These are phyloP conservation scores for Byssochlamys sp. DNA, from an alignment of 2,329 filamentous ascomycete species.

Conservation along the genomic window DNA sequence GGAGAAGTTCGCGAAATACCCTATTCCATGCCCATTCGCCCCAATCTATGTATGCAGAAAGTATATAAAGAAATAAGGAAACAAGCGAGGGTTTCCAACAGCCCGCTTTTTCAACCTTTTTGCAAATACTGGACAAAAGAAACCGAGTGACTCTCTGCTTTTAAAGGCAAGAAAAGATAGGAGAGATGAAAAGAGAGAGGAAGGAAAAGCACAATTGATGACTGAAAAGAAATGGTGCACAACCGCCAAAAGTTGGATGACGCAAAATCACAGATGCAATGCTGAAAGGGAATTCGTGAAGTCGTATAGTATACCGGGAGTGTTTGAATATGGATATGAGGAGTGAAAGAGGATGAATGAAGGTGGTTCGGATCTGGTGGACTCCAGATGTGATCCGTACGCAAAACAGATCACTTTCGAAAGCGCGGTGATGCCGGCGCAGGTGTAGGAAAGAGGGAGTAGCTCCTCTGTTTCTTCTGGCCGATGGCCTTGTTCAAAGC, in stretches of 20 bases:
- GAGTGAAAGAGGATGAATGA: conserved; percentile 1
- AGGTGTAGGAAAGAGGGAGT: conserved; percentile 33
- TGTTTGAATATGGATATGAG: conserved; percentile 5
- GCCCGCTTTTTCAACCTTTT: background rate
- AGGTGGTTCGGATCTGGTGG: background rate
- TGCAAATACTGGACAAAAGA: background rate
- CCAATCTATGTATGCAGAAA: conserved; percentile 11
- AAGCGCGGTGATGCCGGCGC: conserved; percentile 1
- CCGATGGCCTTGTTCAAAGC: conserved; percentile 15
- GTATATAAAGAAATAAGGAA: conserved; percentile 8
- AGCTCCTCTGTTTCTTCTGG: conserved; percentile 30
- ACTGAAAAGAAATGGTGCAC: conserved; percentile 1
- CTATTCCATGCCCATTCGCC: background rate
- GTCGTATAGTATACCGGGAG: conserved; percentile 12
- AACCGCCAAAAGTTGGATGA: conserved; percentile 3
- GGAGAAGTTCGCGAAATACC: conserved; percentile 9
- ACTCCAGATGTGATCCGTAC: conserved; percentile 1
- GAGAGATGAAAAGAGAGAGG: conserved; percentile 1
- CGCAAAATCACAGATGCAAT: conserved; percentile 6
- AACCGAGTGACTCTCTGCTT: background rate
- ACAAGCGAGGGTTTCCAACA: conserved; percentile 1
- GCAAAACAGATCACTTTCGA: conserved; percentile 1
- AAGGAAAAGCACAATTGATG: conserved; percentile 3
- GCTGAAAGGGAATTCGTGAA: conserved; percentile 15
- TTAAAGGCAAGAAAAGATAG: conserved; percentile 4